phyloP scores from a whole-genome alignment of 768 basidiomycete species.

The Flagelloscypha sp. region DNA sequence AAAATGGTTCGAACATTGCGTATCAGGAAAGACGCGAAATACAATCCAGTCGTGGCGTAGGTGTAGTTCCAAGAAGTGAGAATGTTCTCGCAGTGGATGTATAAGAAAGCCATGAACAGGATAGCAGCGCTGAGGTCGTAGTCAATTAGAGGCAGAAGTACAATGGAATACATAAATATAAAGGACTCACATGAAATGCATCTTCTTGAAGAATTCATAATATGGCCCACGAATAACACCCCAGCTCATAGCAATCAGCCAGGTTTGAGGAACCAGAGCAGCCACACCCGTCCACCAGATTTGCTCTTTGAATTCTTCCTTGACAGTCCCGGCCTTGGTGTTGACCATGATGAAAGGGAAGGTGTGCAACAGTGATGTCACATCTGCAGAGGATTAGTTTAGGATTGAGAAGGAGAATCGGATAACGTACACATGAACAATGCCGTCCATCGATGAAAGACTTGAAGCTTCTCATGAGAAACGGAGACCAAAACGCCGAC shows the following conservation, averaged over 20 bases:
- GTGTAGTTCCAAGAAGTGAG: conserved; percentile 26
- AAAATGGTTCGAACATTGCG: conserved; percentile 18
- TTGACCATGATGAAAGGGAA: conserved; percentile 25
- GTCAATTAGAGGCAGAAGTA: not conserved
- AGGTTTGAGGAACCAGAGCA: conserved; percentile 25
- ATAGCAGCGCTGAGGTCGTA: conserved; percentile 16
- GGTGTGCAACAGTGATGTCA: conserved; percentile 25
- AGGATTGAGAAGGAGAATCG: not conserved
- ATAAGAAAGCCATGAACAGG: conserved; percentile 24
- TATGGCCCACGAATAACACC: conserved; percentile 21
- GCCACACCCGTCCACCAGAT: conserved; percentile 23
- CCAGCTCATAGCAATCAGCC: conserved; percentile 21
- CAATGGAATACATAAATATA: too few relatives aligned
- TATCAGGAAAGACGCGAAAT: conserved; percentile 18
- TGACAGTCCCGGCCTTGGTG: conserved; percentile 18
- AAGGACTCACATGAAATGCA: conserved; percentile 17
- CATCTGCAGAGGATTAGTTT: conserved; percentile 15
- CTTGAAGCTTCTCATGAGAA: conserved; percentile 29
- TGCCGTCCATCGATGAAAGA: conserved; percentile 27
- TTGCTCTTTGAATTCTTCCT: conserved; percentile 10
- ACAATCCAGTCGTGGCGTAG: conserved; percentile 22
- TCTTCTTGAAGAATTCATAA: conserved; percentile 27
- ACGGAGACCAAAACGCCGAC: conserved; percentile 22
- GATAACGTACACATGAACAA: conserved; percentile 22
- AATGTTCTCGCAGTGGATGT: conserved; percentile 22